Conservation (phyloP, 495 filamentous ascomycete species). For the Penicillium antarcticum region DNA sequence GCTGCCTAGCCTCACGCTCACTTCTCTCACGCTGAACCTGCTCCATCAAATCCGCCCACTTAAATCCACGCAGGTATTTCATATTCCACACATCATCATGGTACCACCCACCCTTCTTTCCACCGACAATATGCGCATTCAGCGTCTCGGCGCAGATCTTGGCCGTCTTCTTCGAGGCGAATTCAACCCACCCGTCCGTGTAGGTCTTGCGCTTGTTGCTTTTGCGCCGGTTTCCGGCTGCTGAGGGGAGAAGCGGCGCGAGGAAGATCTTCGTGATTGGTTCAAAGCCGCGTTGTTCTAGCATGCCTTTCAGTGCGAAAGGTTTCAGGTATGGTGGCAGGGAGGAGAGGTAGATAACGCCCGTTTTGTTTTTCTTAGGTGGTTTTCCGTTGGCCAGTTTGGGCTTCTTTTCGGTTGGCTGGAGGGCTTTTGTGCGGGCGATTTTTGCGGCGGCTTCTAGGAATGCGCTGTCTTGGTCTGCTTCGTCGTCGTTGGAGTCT, state of each 20-base stretch:
- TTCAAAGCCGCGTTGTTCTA: constrained; percentile 66
- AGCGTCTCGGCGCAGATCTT: constrained; percentile 80
- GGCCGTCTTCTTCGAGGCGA: constrained; percentile 70
- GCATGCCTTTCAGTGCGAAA: constrained; percentile 68
- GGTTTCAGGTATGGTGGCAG: constrained; percentile 96
- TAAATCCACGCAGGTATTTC: constrained; percentile 72
- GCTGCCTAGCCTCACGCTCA: constrained; percentile 72
- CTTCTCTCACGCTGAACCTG: constrained; percentile 79
- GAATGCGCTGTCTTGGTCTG: constrained; percentile 13
- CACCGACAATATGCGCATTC: constrained; percentile 79
- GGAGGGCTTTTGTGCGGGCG: constrained; percentile 7
- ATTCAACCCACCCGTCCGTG: constrained; percentile 94
- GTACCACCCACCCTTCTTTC: constrained; percentile 66
- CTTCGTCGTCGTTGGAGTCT: background rate
- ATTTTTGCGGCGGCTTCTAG: constrained; percentile 16
- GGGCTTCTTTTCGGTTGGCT: constrained; percentile 21
- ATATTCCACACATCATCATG: constrained; percentile 90
- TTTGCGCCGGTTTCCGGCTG: constrained; percentile 56
- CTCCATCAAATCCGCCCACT: constrained; percentile 66
- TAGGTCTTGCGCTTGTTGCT: constrained; percentile 87
- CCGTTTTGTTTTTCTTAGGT: constrained; percentile 50
- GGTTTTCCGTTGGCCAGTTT: constrained; percentile 15
- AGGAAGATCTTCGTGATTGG: constrained; percentile 84
- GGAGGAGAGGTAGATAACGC: constrained; percentile 85
- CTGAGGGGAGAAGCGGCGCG: constrained; percentile 68